phyloP scores from a whole-genome alignment of 495 filamentous ascomycete species.

The Penicillium arizonense region DNA sequence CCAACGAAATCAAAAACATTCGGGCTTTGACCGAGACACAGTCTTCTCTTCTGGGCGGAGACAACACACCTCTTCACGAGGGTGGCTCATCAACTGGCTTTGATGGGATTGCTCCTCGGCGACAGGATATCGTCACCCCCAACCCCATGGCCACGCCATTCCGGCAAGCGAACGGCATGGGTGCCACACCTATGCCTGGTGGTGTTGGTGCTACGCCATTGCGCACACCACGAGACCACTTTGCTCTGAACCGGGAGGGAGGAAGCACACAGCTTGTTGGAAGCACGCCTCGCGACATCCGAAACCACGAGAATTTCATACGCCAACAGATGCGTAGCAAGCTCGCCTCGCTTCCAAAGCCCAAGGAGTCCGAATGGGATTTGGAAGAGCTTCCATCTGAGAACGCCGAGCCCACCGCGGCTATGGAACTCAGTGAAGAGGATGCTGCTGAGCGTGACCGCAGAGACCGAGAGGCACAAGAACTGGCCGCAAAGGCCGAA shows the following conservation, averaged over 20 bases:
- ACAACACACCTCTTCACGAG: constrained; percentile 86
- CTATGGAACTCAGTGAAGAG: constrained; percentile 63
- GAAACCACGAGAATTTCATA: constrained; percentile 67
- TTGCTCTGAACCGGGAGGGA: constrained; percentile 73
- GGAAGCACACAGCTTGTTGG: constrained; percentile 62
- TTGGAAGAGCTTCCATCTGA: constrained; percentile 86
- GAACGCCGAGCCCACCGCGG: constrained; percentile 57
- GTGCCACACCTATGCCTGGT: constrained; percentile 66
- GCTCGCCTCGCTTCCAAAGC: constrained; percentile 83
- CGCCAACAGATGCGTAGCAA: constrained; percentile 65
- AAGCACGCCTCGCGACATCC: constrained; percentile 76
- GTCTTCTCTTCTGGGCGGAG: constrained; percentile 91
- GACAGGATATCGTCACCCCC: constrained; percentile 79
- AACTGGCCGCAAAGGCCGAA: constrained; percentile 73
- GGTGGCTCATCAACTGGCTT: constrained; percentile 82
- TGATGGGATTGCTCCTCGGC: constrained; percentile 78
- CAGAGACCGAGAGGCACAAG: constrained; percentile 62
- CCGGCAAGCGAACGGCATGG: constrained; percentile 64
- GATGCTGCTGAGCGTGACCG: constrained; percentile 83
- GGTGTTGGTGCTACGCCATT: constrained; percentile 72
- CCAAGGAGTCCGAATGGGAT: constrained; percentile 88
- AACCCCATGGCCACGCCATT: constrained; percentile 95
- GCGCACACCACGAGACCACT: constrained; percentile 86
- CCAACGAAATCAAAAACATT: constrained; percentile 96
- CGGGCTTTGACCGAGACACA: constrained; percentile 89